These are phyloP conservation scores for Hibiscus syriacus DNA, from an alignment of 345 rosid genomes.

Conservation along the genomic window DNA sequence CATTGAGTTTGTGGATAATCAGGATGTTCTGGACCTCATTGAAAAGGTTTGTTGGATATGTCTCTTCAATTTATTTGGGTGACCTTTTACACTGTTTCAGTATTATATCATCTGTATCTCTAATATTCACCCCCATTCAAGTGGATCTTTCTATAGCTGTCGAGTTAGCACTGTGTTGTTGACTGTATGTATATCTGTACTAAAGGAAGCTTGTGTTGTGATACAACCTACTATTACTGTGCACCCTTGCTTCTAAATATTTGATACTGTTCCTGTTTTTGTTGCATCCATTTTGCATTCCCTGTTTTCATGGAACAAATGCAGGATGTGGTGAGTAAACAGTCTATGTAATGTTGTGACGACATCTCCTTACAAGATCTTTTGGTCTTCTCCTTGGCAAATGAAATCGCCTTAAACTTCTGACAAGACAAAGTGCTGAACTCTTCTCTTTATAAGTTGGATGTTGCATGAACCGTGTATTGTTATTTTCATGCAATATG, in stretches of 20 bases:
- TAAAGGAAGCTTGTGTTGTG: background rate
- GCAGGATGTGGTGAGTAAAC: background rate
- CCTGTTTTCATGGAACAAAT: background rate
- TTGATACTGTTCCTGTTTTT: background rate
- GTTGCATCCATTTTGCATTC: background rate
- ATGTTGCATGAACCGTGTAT: too few species aligned
- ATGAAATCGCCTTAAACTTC: background rate
- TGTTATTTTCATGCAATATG: background rate
- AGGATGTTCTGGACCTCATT: background rate
- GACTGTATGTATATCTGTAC: background rate
- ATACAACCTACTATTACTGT: background rate
- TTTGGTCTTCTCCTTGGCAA: background rate
- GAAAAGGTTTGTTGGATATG: background rate
- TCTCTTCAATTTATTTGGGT: background rate
- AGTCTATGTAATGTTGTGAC: background rate
- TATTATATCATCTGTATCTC: background rate
- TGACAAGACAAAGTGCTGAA: background rate
- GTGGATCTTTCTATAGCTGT: background rate
- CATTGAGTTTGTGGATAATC: conserved; percentile 15
- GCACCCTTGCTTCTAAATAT: background rate
- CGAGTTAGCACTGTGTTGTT: background rate
- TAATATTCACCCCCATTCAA: background rate
- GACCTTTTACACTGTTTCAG: background rate
- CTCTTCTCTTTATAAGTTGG: background rate
- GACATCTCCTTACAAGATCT: background rate